Conservation (phyloP, 2,329 filamentous ascomycete species). For the Colletotrichum plurivorum region DNA sequence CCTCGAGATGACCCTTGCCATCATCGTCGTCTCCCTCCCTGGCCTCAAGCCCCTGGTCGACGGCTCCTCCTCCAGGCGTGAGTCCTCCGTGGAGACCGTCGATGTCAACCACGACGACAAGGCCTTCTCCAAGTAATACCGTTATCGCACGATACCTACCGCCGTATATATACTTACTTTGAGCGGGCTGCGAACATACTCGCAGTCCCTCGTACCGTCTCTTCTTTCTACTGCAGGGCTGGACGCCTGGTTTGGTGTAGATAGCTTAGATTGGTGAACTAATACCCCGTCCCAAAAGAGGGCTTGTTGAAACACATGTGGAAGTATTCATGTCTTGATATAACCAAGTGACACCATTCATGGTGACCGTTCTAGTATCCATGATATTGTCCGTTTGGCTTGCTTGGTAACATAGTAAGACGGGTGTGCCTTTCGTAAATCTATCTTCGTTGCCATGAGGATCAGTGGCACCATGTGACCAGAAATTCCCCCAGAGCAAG, state of each 20-base stretch:
- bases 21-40: conserved; percentile 43
- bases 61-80: conserved; percentile 18
- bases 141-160: neutral
- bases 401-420: too few species aligned
- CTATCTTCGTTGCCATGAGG: too few species aligned
- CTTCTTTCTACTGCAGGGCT: neutral
- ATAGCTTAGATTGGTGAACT: neutral
- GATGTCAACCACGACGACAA: conserved; percentile 31
- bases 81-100: conserved; percentile 29
- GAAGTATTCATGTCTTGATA: neutral
- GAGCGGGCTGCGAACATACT: neutral
- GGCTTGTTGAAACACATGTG: neutral
- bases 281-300: neutral
- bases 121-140: conserved; percentile 7
- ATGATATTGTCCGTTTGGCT: too few species aligned
- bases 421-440: too few species aligned
- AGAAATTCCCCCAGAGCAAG: too few species aligned
- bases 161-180: neutral
- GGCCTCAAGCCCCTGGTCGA: conserved; percentile 44
- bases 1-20: conserved; percentile 44
- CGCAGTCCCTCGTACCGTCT: neutral
- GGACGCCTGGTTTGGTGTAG: neutral
- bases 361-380: too few species aligned
- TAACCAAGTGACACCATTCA: neutral
- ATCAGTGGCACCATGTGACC: too few species aligned